A percentile compares a stretch with the other conserved stretches of the same genome.
Conservation (phyloP, 2,329 filamentous ascomycete genomes). For the Pestalotiopsis sp. region DNA sequence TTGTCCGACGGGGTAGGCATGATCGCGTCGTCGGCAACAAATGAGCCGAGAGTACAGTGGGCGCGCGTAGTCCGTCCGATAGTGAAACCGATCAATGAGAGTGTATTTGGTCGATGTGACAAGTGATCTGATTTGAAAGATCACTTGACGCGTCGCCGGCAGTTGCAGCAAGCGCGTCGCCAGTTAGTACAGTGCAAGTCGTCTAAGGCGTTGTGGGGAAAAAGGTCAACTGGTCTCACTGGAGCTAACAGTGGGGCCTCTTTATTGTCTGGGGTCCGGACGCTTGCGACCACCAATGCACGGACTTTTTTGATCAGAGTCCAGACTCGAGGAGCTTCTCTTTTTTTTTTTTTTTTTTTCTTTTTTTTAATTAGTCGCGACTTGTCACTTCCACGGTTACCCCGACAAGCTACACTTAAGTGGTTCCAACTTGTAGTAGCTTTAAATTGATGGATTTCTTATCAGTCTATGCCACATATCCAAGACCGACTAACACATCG, state of each 20-base stretch:
- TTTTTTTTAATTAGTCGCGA: too few relatives aligned
- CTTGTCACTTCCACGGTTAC: too few relatives aligned
- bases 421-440: too few relatives aligned
- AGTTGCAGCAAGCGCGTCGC: not conserved
- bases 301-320: not conserved
- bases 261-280: not conserved
- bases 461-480: too few relatives aligned
- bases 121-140: not conserved
- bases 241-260: not conserved
- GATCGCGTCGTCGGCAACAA: not conserved
- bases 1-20: constrained; percentile 39
- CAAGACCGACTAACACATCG: too few relatives aligned
- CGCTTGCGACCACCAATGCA: not conserved
- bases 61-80: not conserved
- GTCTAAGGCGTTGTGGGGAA: not conserved
- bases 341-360: too few relatives aligned
- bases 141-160: not conserved
- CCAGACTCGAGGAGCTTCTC: not conserved
- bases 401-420: too few relatives aligned
- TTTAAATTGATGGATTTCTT: too few relatives aligned
- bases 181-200: not conserved
- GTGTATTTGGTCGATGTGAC: too few relatives aligned
- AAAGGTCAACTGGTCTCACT: not conserved
- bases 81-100: not conserved
- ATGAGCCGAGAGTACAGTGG: not conserved